Evolutionary conservation across 495 filamentous ascomycete genomes (phyloP).

Genomic region (Xanthoparmelia taractica): DNA sequence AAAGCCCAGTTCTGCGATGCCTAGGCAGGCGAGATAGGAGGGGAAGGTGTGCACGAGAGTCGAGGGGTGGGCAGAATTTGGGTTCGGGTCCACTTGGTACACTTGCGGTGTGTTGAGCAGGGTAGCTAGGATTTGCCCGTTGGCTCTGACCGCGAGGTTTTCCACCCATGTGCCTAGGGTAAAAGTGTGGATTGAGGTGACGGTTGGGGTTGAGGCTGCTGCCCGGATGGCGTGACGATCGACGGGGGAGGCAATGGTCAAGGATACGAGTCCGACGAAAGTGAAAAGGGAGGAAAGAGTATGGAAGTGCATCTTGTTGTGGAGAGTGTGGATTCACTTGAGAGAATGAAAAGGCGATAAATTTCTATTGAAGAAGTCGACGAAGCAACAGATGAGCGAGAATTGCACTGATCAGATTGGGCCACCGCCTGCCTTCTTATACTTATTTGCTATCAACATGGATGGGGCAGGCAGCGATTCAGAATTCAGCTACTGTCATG

Average conservation of each 20-base stretch:
- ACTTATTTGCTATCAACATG: background rate
- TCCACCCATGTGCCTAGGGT: conserved; percentile 35
- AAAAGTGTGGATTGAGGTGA: conserved; percentile 26
- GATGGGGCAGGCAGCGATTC: no score
- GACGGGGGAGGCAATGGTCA: background rate
- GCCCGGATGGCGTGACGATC: background rate
- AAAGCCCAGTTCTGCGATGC: conserved; percentile 5
- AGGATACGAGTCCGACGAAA: background rate
- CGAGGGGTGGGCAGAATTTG: background rate
- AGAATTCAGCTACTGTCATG: no score
- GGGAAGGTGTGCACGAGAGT: conserved; percentile 11
- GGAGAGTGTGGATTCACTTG: background rate
- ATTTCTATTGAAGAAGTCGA: background rate
- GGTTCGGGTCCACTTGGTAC: conserved; percentile 19
- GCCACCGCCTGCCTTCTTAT: background rate
- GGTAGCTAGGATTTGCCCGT: conserved; percentile 40
- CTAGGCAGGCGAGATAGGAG: background rate
- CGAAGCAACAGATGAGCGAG: background rate
- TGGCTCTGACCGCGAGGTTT: conserved; percentile 42
- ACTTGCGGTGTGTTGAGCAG: conserved; percentile 31
- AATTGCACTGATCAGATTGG: background rate
- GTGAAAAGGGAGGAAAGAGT: background rate
- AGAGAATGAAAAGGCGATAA: background rate
- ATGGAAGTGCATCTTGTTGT: background rate
- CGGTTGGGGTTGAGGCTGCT: background rate